Percentiles rank a stretch among this genome's conserved stretches.
phyloP scores from a whole-genome alignment of 2,329 filamentous ascomycete genomes.

The Fusarium camptoceras region DNA sequence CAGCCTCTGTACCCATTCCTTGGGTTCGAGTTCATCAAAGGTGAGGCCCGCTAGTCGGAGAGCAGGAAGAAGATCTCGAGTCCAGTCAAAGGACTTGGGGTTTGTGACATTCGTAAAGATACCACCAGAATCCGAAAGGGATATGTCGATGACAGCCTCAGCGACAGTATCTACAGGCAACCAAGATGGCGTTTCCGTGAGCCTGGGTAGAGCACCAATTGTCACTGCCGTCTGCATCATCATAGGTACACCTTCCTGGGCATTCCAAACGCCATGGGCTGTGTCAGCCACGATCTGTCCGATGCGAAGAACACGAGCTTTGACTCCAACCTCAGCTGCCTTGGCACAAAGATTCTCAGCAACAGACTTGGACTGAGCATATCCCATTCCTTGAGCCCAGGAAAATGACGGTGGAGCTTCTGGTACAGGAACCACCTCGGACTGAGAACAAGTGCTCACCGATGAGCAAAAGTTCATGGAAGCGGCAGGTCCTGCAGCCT shows the following conservation, averaged over 20 bases:
- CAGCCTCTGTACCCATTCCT: slow-evolving; percentile 60
- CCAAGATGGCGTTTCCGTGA: slow-evolving; percentile 56
- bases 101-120: slow-evolving; percentile 61
- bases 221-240: slow-evolving; percentile 61
- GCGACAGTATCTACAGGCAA: slow-evolving; percentile 55
- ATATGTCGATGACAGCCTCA: slow-evolving; percentile 50
- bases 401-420: background rate
- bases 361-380: slow-evolving; percentile 63
- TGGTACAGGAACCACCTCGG: slow-evolving; percentile 49
- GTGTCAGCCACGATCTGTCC: slow-evolving; percentile 63
- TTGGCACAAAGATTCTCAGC: slow-evolving; percentile 57
- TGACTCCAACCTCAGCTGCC: slow-evolving; percentile 47
- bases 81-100: slow-evolving; percentile 61
- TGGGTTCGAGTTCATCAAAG: slow-evolving; percentile 57
- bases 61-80: slow-evolving; percentile 62
- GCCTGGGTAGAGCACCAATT: slow-evolving; percentile 58
- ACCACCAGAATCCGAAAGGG: slow-evolving; percentile 22
- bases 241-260: slow-evolving; percentile 61
- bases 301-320: slow-evolving; percentile 53
- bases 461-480: slow-evolving; percentile 59
- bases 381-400: slow-evolving; percentile 63
- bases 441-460: slow-evolving; percentile 55
- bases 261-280: slow-evolving; percentile 60
- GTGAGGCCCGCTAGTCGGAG: slow-evolving; percentile 58
- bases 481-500: slow-evolving; percentile 51